Base-by-base conservation (phyloP, 139 green algal species). In the Zygnema circumcarinatum region DNA sequence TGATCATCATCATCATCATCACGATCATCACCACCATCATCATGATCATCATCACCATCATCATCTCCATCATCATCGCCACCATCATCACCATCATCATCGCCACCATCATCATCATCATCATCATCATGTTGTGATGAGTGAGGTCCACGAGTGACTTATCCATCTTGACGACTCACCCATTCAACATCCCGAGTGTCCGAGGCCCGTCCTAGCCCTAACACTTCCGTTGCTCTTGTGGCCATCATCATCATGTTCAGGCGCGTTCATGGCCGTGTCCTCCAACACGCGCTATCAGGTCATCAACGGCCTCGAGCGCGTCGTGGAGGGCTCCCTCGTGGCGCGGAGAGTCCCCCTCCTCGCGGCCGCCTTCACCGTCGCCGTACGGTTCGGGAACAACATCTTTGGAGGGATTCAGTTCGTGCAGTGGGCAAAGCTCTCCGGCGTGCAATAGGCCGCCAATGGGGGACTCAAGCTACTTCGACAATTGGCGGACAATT, bases 221-320 rank as follows among this genome's bases (percentile, higher is more conserved):
- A 16, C 16, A 25, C 16, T 62, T 62, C 47, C 47, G 7, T 62
- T 62, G 7, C 47, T 25, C 7, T 62, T 62, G 16, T 62, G 7
- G 16, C 16, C 16, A 62, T 62, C 16, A 25, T 62, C 16, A 25
- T 62, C 16, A 20, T 83, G 2, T 29, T 33, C 40, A 84, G 96
- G 94, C 53, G 81, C 97, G 32, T 99, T 99, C 94, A 99, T 99
- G 97, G 96, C 95, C 38, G 79, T 96, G n/a, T 98, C 95, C 2
- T 96, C 95, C 52, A 98, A 98, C 92, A 76, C 94, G 2, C 93
- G 96, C 25, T 98, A 98, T 91, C 94, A 97, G 93, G 32, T 87
- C 1, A 47, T 92, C 25, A 90, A 90, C 38, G 88, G 88, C 20
- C 39, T 87, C 35, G 83, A 92, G 88, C 53, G 84, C 2, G 36